Percentiles rank a stretch among this genome's conserved stretches.
phyloP scores from a whole-genome alignment of 2,329 filamentous ascomycete species.

The Penicillium sp. region DNA sequence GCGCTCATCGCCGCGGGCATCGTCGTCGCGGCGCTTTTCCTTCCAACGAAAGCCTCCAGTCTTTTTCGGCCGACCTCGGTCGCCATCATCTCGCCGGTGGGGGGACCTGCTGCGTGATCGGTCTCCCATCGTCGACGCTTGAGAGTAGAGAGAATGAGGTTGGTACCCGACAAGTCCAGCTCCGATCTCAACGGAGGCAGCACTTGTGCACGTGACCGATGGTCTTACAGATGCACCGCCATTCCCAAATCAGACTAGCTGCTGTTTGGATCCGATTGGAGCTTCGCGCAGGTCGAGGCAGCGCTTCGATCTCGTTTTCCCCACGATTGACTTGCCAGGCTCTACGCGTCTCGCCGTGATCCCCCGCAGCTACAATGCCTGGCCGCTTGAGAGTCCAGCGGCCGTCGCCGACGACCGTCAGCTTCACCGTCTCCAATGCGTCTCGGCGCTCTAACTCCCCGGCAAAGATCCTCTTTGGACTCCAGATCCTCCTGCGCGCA shows the following conservation, averaged over 20 bases:
- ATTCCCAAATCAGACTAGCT: slow-evolving; percentile 15
- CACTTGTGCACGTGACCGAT: slow-evolving; percentile 30
- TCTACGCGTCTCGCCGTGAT: neutral
- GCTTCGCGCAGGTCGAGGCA: slow-evolving; percentile 11
- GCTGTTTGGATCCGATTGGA: slow-evolving; percentile 10
- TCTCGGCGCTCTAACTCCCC: slow-evolving; percentile 55
- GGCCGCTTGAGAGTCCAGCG: slow-evolving; percentile 50
- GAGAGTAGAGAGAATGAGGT: slow-evolving; percentile 17
- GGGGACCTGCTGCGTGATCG: slow-evolving; percentile 52
- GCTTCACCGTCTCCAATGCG: slow-evolving; percentile 87
- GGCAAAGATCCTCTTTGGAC: slow-evolving; percentile 48
- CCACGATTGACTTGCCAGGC: slow-evolving; percentile 7
- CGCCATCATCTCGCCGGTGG: slow-evolving; percentile 36
- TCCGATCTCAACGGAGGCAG: slow-evolving; percentile 18
- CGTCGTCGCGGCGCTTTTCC: slow-evolving; percentile 54
- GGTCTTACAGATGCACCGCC: slow-evolving; percentile 5
- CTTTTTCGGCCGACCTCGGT: slow-evolving; percentile 46
- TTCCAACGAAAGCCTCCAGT: slow-evolving; percentile 54
- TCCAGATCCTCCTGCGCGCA: slow-evolving; percentile 51
- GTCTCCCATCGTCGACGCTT: slow-evolving; percentile 33
- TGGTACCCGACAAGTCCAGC: slow-evolving; percentile 24
- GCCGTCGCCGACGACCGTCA: slow-evolving; percentile 85
- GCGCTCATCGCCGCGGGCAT: slow-evolving; percentile 51
- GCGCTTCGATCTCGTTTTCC: neutral
- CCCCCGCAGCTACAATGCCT: slow-evolving; percentile 57